These are phyloP conservation scores for Linaria vulgaris DNA, from an alignment of 257 asterid genomes.

Conservation along the genomic window DNA sequence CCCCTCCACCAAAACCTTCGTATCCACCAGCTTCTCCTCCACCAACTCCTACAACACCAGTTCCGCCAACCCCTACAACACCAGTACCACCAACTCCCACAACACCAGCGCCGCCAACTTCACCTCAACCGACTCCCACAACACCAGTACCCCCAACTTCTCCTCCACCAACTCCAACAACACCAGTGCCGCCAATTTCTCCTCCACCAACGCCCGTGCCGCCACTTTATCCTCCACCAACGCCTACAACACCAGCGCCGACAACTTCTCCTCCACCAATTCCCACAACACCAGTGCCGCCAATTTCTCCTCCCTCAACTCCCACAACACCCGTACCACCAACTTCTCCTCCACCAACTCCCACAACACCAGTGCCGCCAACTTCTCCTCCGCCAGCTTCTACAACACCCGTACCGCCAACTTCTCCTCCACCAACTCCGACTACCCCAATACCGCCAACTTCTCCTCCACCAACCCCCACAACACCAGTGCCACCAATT, in stretches of 20 bases:
- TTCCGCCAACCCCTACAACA: background rate
- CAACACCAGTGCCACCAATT: background rate
- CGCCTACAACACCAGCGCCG: background rate
- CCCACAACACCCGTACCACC: background rate
- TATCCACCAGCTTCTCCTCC: constrained; percentile 1
- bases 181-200: constrained; percentile 8
- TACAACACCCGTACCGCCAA: background rate
- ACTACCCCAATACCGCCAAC: too few relatives aligned
- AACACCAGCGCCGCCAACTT: background rate
- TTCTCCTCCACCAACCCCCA: background rate
- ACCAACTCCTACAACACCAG: background rate
- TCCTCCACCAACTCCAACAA: background rate
- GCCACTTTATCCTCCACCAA: background rate
- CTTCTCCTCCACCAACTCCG: background rate
- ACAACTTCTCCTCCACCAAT: background rate
- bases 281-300: background rate
- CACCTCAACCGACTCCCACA: background rate
- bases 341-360: background rate
- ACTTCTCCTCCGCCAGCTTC: constrained; percentile 12
- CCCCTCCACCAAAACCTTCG: background rate
- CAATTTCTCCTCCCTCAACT: background rate
- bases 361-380: background rate
- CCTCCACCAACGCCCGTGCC: constrained; percentile 29
- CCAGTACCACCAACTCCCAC: background rate
- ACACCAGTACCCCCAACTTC: background rate